phyloP scores from a whole-genome alignment of 441 rosid genomes.

The Croton setiger region DNA sequence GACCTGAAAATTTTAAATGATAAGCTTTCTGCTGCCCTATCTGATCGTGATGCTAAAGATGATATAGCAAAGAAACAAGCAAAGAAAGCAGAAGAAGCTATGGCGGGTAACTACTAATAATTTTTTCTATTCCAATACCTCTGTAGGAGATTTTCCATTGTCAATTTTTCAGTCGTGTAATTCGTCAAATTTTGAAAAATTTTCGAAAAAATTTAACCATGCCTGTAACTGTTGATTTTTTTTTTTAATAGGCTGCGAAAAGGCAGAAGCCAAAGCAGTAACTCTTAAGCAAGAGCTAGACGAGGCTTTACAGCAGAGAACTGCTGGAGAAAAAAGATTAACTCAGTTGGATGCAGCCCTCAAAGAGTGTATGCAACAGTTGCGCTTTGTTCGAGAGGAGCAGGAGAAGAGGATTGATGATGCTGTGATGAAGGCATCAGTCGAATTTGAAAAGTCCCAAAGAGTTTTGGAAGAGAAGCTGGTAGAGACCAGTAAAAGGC shows the following conservation, averaged over 20 bases:
- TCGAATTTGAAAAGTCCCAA: constrained; percentile 48
- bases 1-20: constrained; percentile 41
- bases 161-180: neutral
- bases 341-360: constrained; percentile 59
- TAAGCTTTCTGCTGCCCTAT: constrained; percentile 50
- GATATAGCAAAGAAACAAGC: constrained; percentile 44
- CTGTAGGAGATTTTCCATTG: neutral
- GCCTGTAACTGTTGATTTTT: constrained; percentile 18
- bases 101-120: constrained; percentile 39
- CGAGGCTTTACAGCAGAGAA: constrained; percentile 49
- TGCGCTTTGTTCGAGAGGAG: constrained; percentile 65
- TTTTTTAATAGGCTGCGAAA: constrained; percentile 47
- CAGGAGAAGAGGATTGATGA: constrained; percentile 76
- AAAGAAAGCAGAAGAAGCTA: constrained; percentile 52
- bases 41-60: constrained; percentile 47
- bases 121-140: neutral
- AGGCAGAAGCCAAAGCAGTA: constrained; percentile 50
- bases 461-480: constrained; percentile 45
- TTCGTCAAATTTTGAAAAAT: neutral
- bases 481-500: constrained; percentile 43
- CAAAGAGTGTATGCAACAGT: constrained; percentile 79
- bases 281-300: constrained; percentile 53
- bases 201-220: neutral
- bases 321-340: constrained; percentile 45
- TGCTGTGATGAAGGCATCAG: constrained; percentile 59